Base-by-base conservation (phyloP, 202 grass and related monocot genomes). In the Saccharum hybrid region DNA sequence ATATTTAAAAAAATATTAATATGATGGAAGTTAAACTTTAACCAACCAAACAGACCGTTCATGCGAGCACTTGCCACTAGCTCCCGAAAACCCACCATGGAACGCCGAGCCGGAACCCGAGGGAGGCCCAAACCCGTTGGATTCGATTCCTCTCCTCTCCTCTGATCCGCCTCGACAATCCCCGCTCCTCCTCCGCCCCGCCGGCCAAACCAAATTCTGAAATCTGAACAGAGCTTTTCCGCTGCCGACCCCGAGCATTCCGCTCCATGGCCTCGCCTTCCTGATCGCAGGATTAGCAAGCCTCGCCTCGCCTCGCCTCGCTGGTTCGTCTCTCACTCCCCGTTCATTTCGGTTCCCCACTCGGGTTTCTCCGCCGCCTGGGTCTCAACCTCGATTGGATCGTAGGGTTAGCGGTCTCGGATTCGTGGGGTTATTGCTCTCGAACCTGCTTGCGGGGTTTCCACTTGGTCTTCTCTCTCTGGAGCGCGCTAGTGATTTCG, bases 271-370 rank as follows among this genome's bases (percentile, higher is more conserved):
- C 3, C 19, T 19, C 36, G 38, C 60, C 45, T 37, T 75, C 71
- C 68, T 23, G 33, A 15, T 54, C 78, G 19, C 18, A 54, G 16
- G 68, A 68, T 23, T 60, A 26, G 57, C 68, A 75, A 13, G 28
- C 28, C 28, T 36, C 34, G 34, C 34, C 34, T 36, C 4, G 63
- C 51, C 12, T 15, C 62, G 48, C 22, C 57, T 31, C 12, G 18
- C 67, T 60, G 80, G 86, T 88, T 83, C 11, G 40, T 13, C 57
- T 61, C 19, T 59, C 54, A 21, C 8, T 10, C 19, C 7, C 18
- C 52, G 7, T 3, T 1, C 52, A 8, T 56, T 56, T 56, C 10
- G 39, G 0, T 76, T 10, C 12, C 16, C 12, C 67, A 5, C 31
- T 6, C 1, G 13, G 36, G 39, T 52, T 26, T 70, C 34, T 21